phyloP scores from a whole-genome alignment of 257 asterid species.

The Nicotiana paniculata region DNA sequence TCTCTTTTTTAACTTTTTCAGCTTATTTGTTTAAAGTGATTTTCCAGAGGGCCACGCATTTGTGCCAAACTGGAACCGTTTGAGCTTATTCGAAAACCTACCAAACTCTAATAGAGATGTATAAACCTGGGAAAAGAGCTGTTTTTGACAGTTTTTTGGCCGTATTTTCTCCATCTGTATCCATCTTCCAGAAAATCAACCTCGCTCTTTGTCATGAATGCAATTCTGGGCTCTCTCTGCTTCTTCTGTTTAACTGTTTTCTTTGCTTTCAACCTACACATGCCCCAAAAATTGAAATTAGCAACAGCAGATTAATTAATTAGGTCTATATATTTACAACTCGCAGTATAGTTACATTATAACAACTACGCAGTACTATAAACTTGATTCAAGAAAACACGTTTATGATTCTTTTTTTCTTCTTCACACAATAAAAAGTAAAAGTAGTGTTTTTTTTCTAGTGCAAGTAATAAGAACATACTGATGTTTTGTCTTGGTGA shows the following conservation, averaged over 20 bases:
- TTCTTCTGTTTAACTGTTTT: constrained; percentile 41
- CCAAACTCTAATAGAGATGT: no score
- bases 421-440: no score
- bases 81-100: no score
- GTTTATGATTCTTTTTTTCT: no score
- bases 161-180: constrained; percentile 84
- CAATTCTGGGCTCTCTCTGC: constrained; percentile 61
- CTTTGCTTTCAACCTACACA: constrained; percentile 46
- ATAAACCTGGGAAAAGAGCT: constrained; percentile 73
- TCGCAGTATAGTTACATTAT: no score
- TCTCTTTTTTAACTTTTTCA: background rate
- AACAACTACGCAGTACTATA: no score
- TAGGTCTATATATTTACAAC: no score
- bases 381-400: no score
- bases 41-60: background rate
- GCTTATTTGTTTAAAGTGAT: background rate
- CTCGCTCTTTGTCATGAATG: constrained; percentile 86
- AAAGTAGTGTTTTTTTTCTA: background rate
- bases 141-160: constrained; percentile 86
- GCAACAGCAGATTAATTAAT: background rate
- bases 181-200: constrained; percentile 82
- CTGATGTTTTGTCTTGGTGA: constrained; percentile 33
- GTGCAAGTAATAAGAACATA: constrained; percentile 1
- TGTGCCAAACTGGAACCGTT: no score
- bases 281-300: background rate